Conservation (phyloP, 1,284 basidiomycete species). For the Fomes fomentarius region DNA sequence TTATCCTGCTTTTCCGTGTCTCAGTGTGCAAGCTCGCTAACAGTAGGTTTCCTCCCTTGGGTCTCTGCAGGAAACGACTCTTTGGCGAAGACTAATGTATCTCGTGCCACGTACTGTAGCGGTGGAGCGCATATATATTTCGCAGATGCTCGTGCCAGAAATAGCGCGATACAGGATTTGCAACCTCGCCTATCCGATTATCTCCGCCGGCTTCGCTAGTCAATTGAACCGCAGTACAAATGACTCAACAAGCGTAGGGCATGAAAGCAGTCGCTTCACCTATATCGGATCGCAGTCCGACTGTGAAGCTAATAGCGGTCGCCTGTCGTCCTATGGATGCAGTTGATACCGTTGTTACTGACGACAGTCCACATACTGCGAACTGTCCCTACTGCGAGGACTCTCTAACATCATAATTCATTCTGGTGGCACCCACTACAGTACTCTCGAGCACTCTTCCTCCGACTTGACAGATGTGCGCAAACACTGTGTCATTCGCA, state of each 20-base stretch:
- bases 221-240: too few relatives aligned
- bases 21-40: conserved; percentile 6
- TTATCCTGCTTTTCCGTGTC: neutral
- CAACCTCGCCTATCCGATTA: too few relatives aligned
- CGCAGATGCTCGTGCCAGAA: too few relatives aligned
- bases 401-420: too few relatives aligned
- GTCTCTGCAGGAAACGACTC: conserved; percentile 54
- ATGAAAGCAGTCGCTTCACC: neutral
- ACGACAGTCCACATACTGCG: neutral
- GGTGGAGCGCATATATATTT: too few relatives aligned
- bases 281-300: neutral
- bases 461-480: neutral
- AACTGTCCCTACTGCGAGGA: neutral
- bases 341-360: neutral
- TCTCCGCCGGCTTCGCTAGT: too few relatives aligned
- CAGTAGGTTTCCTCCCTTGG: neutral
- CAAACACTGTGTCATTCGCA: too few relatives aligned
- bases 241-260: too few relatives aligned
- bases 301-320: neutral
- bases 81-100: conserved; percentile 56
- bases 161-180: too few relatives aligned
- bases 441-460: too few relatives aligned
- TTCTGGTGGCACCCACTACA: too few relatives aligned
- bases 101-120: neutral
- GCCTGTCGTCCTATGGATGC: neutral